phyloP scores from a whole-genome alignment of 257 asterid species.

The Petunia axillaris region DNA sequence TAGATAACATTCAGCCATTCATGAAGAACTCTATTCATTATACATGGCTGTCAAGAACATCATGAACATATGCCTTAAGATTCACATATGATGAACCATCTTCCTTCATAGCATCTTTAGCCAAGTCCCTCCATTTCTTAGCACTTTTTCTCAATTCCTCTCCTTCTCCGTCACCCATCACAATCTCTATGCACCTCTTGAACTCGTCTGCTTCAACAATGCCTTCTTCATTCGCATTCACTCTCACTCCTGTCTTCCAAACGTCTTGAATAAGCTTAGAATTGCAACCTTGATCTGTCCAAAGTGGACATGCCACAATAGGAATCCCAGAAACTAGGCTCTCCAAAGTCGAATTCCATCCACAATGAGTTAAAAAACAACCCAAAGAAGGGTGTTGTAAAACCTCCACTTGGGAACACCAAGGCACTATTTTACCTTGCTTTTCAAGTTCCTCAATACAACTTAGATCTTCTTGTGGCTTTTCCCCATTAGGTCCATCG shows the following conservation, averaged over 20 bases:
- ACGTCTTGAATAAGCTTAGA: conserved; percentile 41
- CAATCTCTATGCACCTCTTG: conserved; percentile 37
- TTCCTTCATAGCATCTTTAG: no score
- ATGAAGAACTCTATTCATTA: no score
- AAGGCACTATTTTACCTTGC: conserved; percentile 34
- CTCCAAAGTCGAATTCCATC: conserved; percentile 30
- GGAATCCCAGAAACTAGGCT: conserved; percentile 36
- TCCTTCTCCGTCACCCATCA: conserved; percentile 37
- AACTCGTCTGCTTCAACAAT: conserved; percentile 38
- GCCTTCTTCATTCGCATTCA: conserved; percentile 24
- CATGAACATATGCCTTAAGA: conserved; percentile 37
- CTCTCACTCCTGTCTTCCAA: conserved; percentile 50
- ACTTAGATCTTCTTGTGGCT: neutral
- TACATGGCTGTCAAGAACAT: conserved; percentile 9
- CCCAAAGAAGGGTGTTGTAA: no score
- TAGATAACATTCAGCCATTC: no score
- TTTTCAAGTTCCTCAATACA: neutral
- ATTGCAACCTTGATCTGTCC: conserved; percentile 41
- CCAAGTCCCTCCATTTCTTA: no score
- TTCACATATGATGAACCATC: conserved; percentile 31
- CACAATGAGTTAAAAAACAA: no score
- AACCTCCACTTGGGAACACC: conserved; percentile 19
- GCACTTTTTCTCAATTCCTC: conserved; percentile 35
- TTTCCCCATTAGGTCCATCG: neutral
- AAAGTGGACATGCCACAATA: conserved; percentile 40